Base-by-base conservation (phyloP, 2,329 filamentous ascomycete species). In the Beauveria australis region DNA sequence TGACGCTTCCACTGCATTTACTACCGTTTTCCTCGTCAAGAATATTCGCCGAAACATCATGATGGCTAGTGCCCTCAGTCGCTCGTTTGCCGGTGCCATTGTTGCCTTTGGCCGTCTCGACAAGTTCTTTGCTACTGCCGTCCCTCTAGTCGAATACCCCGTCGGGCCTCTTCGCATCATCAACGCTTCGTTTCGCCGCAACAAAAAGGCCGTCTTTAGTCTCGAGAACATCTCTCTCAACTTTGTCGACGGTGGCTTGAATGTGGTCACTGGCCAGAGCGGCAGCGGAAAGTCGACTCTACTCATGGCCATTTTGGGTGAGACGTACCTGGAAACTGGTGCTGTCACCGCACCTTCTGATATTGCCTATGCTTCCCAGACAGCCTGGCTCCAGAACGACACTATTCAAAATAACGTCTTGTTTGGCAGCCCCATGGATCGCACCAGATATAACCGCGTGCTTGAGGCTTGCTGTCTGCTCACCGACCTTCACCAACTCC, bases 251-350 rank as follows among this genome's bases (percentile, higher is more conserved):
- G 79, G 79, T 8, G 80, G 80, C 0, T 69, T 85, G 26, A 85
- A 82, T 59, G 79, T 82, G 1, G 68, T 85, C 2, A 78, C 76
- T 14, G 82, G 82, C 0, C 75, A 76, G 14, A 84, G 81, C 40
- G 82, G 82, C 8, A 78, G 79, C 62, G 82, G 82, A 7, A 85
- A 85, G 67, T 82, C 82, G 1, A 83, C 81, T 0, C 69, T 85
- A 2, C 71, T 85, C 26, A 70, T 81, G 56, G 76, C 79, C 2
- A 79, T 84, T 16, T 72, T 84, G 4, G 81, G 82, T 12, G 81
- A 84, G 67, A 81, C 81, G 1, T 73, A 81, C 53, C 68, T 81
- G 28, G 78, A 81, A 58, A 64, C 65, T 3, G 82, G 81, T 18
- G 67, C 69, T 18, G 74, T 83, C 19, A 78, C 77, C 3, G 74